Evolutionary conservation across 1,284 basidiomycete species (phyloP).

Genomic region (Moesziomyces aphidis): DNA sequence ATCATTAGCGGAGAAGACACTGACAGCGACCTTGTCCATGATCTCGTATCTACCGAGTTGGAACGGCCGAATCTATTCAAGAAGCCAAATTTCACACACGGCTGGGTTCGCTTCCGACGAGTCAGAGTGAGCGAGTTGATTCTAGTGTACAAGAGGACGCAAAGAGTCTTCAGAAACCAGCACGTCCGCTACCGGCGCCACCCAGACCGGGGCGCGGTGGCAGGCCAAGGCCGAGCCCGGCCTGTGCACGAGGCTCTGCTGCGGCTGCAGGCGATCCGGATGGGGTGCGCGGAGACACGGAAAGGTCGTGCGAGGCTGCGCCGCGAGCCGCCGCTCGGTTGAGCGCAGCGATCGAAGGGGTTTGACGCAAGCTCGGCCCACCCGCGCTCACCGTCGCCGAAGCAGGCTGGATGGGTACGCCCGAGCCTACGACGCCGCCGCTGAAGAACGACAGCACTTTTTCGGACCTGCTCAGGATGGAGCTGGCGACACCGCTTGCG

Average conservation of each 20-base stretch:
- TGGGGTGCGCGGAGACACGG: conserved; percentile 21
- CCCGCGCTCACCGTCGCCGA: conserved; percentile 5
- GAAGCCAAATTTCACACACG: too few species aligned
- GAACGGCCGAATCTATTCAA: too few species aligned
- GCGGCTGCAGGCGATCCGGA: not conserved
- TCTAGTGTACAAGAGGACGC: too few species aligned
- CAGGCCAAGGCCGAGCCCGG: conserved; percentile 28
- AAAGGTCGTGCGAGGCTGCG: conserved; percentile 25
- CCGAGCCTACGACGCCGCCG: conserved; percentile 33
- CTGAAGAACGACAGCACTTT: conserved; percentile 46
- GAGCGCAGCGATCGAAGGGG: conserved; percentile 38
- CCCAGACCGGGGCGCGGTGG: conserved; percentile 30
- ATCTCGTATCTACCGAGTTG: too few species aligned
- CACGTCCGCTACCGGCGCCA: conserved; percentile 28
- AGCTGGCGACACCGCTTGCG: conserved; percentile 27
- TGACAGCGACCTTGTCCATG: too few species aligned
- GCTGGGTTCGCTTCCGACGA: too few species aligned
- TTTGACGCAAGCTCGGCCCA: conserved; percentile 21
- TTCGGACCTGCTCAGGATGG: conserved; percentile 38
- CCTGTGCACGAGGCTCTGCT: conserved; percentile 13
- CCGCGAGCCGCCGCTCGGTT: conserved; percentile 43
- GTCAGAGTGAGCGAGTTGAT: too few species aligned
- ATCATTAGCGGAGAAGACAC: too few species aligned
- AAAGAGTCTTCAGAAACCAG: conserved; percentile 16
- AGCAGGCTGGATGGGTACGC: conserved; percentile 28